Conservation (phyloP, 2,329 filamentous ascomycete genomes). For the Aspergillus ochraceus region DNA sequence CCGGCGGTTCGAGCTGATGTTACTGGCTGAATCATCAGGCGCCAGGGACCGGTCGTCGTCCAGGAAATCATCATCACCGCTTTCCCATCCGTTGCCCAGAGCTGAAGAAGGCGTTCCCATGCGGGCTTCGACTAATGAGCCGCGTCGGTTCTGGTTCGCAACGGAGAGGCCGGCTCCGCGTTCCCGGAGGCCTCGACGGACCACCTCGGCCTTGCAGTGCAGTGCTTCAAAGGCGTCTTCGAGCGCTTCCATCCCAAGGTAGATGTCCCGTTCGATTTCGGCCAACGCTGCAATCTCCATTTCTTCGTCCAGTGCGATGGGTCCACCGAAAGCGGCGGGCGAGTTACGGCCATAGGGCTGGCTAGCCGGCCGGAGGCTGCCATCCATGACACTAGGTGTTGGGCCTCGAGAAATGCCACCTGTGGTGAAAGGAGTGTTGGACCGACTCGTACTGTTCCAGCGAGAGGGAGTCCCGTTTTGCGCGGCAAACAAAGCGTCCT, state of each 20-base stretch:
- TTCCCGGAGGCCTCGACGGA: slow-evolving; percentile 76
- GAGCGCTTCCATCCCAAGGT: slow-evolving; percentile 87
- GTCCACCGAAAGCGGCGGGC: slow-evolving; percentile 64
- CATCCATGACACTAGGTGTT: slow-evolving; percentile 37
- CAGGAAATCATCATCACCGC: slow-evolving; percentile 45
- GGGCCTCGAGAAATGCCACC: slow-evolving; percentile 36
- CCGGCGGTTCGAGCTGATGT: slow-evolving; percentile 47
- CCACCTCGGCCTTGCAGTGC: slow-evolving; percentile 79
- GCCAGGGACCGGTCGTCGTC: slow-evolving; percentile 48
- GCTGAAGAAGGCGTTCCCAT: slow-evolving; percentile 44
- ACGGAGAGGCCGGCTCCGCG: slow-evolving; percentile 72
- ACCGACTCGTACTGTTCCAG: slow-evolving; percentile 40
- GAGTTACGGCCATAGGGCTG: slow-evolving; percentile 41
- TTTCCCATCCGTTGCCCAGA: slow-evolving; percentile 36
- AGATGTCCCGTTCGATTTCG: slow-evolving; percentile 91
- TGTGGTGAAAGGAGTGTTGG: slow-evolving; percentile 33
- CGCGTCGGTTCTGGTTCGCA: slow-evolving; percentile 47
- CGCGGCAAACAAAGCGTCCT: slow-evolving; percentile 47
- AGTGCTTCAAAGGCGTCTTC: slow-evolving; percentile 92
- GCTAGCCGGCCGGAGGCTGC: slow-evolving; percentile 43
- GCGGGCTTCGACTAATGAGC: slow-evolving; percentile 42
- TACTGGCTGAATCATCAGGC: slow-evolving; percentile 52
- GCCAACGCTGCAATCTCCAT: slow-evolving; percentile 86
- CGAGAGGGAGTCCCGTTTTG: slow-evolving; percentile 26
- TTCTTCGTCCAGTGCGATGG: slow-evolving; percentile 89